Percentiles rank a stretch among this genome's conserved stretches.
Evolutionary conservation across 768 basidiomycete genomes (phyloP).

Genomic region (Rhizopogon vinicolor): DNA sequence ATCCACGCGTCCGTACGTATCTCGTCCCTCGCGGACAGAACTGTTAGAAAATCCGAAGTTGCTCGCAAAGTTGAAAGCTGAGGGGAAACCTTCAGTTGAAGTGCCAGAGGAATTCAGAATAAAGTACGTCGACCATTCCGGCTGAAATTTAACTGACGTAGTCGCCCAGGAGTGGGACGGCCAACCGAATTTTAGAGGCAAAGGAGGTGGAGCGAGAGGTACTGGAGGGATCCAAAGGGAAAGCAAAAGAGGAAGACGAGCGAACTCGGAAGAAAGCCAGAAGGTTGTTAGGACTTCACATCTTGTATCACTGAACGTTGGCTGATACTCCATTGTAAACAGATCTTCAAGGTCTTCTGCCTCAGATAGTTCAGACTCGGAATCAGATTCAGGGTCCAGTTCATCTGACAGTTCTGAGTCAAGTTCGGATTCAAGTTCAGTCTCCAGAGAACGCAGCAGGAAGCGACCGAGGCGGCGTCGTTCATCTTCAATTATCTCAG

Average conservation of each 20-base stretch:
- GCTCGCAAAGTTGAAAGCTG: constrained; percentile 61
- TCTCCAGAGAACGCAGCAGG: constrained; percentile 37
- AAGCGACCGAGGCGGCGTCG: constrained; percentile 30
- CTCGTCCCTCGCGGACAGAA: constrained; percentile 86
- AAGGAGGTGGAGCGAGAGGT: constrained; percentile 71
- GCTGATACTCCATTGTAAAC: not conserved
- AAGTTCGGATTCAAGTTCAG: constrained; percentile 39
- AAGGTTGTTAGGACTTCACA: constrained; percentile 33
- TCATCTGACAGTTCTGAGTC: constrained; percentile 14
- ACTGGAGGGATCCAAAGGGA: constrained; percentile 24
- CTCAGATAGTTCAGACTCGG: constrained; percentile 32
- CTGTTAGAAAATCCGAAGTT: constrained; percentile 75
- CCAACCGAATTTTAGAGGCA: constrained; percentile 76
- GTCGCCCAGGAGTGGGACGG: constrained; percentile 60
- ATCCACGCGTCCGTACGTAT: constrained; percentile 70
- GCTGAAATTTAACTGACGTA: constrained; percentile 1
- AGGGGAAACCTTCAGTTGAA: constrained; percentile 75
- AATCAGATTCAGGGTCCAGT: constrained; percentile 32
- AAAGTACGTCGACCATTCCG: constrained; percentile 44
- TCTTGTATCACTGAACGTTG: not conserved
- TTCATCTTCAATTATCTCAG: constrained; percentile 14
- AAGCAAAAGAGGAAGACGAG: constrained; percentile 19
- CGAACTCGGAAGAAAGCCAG: constrained; percentile 32
- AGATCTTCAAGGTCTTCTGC: constrained; percentile 39
- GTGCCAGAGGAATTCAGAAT: constrained; percentile 89